Percentiles rank a stretch among this genome's conserved stretches.
These are phyloP conservation scores for Elongisporangium undulatum DNA, from an alignment of 352 stramenopile species.

Conservation along the genomic window DNA sequence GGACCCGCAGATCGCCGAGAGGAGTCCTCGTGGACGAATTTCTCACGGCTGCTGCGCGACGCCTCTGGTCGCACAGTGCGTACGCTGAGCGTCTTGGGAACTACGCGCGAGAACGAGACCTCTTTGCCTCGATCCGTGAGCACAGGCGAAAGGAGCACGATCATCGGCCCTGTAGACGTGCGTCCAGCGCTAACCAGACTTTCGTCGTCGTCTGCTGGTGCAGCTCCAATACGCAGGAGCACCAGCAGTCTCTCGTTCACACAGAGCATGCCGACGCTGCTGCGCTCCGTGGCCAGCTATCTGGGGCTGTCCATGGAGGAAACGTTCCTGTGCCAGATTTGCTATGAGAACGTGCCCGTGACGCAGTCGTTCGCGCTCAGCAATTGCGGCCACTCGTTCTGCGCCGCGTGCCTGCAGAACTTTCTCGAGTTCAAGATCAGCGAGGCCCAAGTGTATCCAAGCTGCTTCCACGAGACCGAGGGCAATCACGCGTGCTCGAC, in stretches of 20 bases:
- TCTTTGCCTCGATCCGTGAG: background rate
- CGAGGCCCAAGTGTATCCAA: slow-evolving; percentile 65
- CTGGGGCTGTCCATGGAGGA: slow-evolving; percentile 61
- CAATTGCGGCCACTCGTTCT: slow-evolving; percentile 57
- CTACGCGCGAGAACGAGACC: background rate
- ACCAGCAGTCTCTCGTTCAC: slow-evolving; percentile 13
- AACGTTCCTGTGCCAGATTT: slow-evolving; percentile 76
- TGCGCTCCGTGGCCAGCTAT: slow-evolving; percentile 47
- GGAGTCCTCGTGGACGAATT: slow-evolving; percentile 22
- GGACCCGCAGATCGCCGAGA: background rate
- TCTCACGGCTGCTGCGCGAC: slow-evolving; percentile 21
- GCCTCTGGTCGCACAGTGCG: slow-evolving; percentile 23
- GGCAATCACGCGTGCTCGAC: slow-evolving; percentile 29
- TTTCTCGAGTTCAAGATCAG: slow-evolving; percentile 74
- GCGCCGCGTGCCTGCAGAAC: slow-evolving; percentile 43
- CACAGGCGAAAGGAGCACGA: slow-evolving; percentile 15
- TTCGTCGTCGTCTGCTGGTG: background rate
- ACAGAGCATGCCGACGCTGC: slow-evolving; percentile 36
- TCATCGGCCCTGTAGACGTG: background rate
- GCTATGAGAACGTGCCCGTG: slow-evolving; percentile 53
- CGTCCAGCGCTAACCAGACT: background rate
- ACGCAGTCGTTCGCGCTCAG: slow-evolving; percentile 28
- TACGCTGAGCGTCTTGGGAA: slow-evolving; percentile 6
- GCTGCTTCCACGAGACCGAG: slow-evolving; percentile 51
- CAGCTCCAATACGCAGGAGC: slow-evolving; percentile 4